Conservation (phyloP, 768 basidiomycete genomes). For the Pleurotus giganteus region DNA sequence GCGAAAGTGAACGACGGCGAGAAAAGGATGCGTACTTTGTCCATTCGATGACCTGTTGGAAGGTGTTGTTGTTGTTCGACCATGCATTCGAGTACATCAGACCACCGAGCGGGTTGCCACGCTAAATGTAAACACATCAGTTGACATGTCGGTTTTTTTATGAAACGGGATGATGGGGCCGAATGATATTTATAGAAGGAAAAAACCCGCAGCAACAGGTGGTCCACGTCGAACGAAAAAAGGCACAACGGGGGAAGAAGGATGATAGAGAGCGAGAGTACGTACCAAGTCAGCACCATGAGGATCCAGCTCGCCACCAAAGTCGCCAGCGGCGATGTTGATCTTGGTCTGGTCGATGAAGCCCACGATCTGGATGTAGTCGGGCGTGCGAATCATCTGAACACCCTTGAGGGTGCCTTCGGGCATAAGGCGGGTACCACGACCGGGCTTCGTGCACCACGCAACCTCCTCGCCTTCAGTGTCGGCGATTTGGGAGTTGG, state of each 20-base stretch:
- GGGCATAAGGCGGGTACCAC: slow-evolving; percentile 74
- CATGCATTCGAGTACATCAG: slow-evolving; percentile 64
- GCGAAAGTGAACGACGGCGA: neutral
- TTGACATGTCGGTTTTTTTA: neutral
- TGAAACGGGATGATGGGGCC: too few species aligned
- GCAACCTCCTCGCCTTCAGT: slow-evolving; percentile 69
- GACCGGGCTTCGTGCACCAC: slow-evolving; percentile 73
- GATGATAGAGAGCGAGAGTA: slow-evolving; percentile 8
- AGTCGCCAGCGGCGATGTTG: slow-evolving; percentile 54
- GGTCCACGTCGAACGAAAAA: slow-evolving; percentile 39
- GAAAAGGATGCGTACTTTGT: slow-evolving; percentile 37
- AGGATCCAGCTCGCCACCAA: slow-evolving; percentile 70
- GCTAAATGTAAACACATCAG: slow-evolving; percentile 20
- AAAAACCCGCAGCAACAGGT: slow-evolving; percentile 27
- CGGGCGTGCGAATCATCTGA: slow-evolving; percentile 63
- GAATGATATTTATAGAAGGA: too few species aligned
- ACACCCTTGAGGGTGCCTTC: slow-evolving; percentile 63
- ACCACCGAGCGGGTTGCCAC: slow-evolving; percentile 53
- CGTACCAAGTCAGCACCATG: slow-evolving; percentile 53
- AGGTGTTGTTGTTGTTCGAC: slow-evolving; percentile 1
- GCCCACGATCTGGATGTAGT: slow-evolving; percentile 64
- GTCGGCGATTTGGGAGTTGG: slow-evolving; percentile 56
- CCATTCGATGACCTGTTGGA: slow-evolving; percentile 55
- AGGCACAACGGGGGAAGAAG: neutral
- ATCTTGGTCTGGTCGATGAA: slow-evolving; percentile 69